Conservation (phyloP, 495 filamentous ascomycete genomes). For the Penicillium antarcticum region DNA sequence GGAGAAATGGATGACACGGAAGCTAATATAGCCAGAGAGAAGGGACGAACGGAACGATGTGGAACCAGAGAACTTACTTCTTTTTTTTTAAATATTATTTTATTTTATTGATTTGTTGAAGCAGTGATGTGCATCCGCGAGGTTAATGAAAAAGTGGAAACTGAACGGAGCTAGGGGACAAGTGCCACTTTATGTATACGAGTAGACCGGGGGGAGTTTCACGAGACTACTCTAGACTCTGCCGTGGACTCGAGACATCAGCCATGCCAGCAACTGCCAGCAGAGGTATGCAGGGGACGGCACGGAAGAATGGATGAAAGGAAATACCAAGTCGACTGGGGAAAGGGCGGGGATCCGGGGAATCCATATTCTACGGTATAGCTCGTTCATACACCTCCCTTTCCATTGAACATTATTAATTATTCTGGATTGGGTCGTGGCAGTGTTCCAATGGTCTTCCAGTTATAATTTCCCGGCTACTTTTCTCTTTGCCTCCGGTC, state of each 20-base stretch:
- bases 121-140: slow-evolving; percentile 25
- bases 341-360: slow-evolving; percentile 1
- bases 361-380: neutral
- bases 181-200: neutral
- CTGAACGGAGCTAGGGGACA: neutral
- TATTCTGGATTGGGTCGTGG: too few relatives aligned
- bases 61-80: slow-evolving; percentile 13
- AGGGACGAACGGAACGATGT: slow-evolving; percentile 5
- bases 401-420: too few relatives aligned
- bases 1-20: slow-evolving; percentile 5
- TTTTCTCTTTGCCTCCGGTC: too few relatives aligned
- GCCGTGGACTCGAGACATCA: too few relatives aligned
- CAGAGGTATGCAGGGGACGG: slow-evolving; percentile 3
- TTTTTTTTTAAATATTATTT: neutral
- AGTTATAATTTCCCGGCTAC: too few relatives aligned
- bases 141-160: slow-evolving; percentile 8
- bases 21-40: slow-evolving; percentile 20
- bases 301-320: slow-evolving; percentile 6
- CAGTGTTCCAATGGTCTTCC: neutral
- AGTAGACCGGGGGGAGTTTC: too few relatives aligned
- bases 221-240: too few relatives aligned
- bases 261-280: too few relatives aligned
- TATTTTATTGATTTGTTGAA: slow-evolving; percentile 11
- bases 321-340: neutral
- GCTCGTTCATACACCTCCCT: too few relatives aligned